These are phyloP conservation scores for Zalaria obscura DNA, from an alignment of 2,329 filamentous ascomycete species.

Conservation along the genomic window DNA sequence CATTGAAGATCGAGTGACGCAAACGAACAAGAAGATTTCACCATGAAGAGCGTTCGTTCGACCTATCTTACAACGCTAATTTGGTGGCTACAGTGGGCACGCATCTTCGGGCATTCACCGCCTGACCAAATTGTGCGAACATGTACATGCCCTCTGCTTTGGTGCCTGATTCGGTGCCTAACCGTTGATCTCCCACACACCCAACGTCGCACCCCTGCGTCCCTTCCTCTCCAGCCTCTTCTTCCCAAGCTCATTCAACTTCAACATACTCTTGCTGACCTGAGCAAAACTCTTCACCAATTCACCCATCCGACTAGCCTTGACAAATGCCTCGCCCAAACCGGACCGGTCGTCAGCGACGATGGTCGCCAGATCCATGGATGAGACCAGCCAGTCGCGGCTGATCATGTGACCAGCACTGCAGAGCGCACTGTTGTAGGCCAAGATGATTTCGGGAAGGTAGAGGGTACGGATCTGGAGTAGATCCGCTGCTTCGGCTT, in stretches of 20 bases:
- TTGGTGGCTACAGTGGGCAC: no score
- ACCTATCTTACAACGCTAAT: no score
- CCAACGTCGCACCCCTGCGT: constrained; percentile 25
- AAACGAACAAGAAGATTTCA: no score
- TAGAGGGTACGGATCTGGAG: constrained; percentile 58
- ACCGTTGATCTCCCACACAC: constrained; percentile 26
- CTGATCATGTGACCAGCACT: constrained; percentile 61
- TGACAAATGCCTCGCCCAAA: constrained; percentile 22
- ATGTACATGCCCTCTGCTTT: no score
- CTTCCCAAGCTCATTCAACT: constrained; percentile 28
- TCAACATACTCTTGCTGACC: constrained; percentile 57
- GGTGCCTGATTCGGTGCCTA: background rate
- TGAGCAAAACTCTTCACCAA: constrained; percentile 50
- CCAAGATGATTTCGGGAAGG: constrained; percentile 72
- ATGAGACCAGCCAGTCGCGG: constrained; percentile 64
- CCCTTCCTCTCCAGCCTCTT: constrained; percentile 28
- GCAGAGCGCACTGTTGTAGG: constrained; percentile 69
- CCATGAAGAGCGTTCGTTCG: no score
- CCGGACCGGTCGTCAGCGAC: constrained; percentile 38
- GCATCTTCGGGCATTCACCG: no score
- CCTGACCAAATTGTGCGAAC: no score
- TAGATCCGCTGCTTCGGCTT: constrained; percentile 46
- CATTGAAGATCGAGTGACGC: no score
- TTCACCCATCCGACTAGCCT: constrained; percentile 29
- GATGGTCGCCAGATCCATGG: constrained; percentile 69